Conservation (phyloP, 2,329 filamentous ascomycete genomes). For the Aspergillus awamori region DNA sequence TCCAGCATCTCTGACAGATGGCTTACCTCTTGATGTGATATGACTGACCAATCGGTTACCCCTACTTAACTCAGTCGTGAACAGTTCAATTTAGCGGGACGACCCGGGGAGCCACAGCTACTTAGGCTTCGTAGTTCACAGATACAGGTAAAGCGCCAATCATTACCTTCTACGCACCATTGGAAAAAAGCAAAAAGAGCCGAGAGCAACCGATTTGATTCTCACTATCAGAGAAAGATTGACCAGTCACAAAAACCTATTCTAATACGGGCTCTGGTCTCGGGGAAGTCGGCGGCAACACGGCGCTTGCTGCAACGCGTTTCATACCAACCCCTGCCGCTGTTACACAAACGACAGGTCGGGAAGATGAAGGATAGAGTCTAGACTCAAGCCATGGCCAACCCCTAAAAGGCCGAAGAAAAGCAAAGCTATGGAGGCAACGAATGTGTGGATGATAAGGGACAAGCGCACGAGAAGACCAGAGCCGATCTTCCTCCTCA, state of each 20-base stretch:
- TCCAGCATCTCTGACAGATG: neutral
- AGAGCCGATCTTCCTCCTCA: constrained; percentile 9
- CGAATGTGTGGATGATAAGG: neutral
- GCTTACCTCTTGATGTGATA: neutral
- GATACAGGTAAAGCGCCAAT: neutral
- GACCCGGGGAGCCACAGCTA: neutral
- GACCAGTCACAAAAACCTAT: constrained; percentile 3
- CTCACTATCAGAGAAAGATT: neutral
- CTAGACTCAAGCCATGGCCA: neutral
- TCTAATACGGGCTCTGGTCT: neutral
- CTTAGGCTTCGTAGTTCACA: neutral
- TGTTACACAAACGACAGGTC: constrained; percentile 6
- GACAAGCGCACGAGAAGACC: constrained; percentile 10
- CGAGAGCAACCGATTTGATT: neutral
- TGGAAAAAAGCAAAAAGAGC: constrained; percentile 1
- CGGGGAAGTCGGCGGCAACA: constrained; percentile 5
- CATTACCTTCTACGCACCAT: neutral
- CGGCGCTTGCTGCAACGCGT: constrained; percentile 18
- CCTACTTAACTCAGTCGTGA: neutral
- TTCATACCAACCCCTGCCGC: constrained; percentile 3
- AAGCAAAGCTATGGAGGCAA: constrained; percentile 8
- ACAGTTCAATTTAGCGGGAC: constrained; percentile 6
- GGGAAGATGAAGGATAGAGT: neutral
- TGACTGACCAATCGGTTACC: neutral
- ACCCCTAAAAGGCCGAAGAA: neutral